Conservation (phyloP, 257 asterid genomes). For the Mentha longifolia region DNA sequence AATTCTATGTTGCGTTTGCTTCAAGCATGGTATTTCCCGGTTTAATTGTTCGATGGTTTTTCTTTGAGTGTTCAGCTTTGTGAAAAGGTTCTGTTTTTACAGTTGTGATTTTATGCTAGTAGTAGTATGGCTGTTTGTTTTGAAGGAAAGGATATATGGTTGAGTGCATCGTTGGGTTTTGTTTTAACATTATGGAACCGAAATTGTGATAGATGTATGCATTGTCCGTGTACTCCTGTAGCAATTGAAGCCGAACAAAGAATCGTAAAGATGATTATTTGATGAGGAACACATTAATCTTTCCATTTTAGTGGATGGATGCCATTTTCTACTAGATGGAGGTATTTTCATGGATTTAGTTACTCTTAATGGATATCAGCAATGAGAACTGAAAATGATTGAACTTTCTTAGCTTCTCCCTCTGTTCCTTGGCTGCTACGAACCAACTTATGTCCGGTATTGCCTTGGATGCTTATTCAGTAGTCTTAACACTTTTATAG, state of each 20-base stretch:
- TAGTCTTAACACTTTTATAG: background rate
- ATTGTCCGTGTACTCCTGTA: background rate
- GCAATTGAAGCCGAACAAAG: conserved; percentile 1
- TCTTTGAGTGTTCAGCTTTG: conserved; percentile 4
- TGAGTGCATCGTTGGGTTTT: background rate
- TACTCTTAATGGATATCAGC: background rate
- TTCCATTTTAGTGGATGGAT: background rate
- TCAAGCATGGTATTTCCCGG: conserved; percentile 5
- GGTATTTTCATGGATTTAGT: background rate
- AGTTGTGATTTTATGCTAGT: conserved; percentile 6
- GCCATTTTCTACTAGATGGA: background rate
- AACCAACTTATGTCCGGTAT: background rate
- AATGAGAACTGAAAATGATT: background rate
- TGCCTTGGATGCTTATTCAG: conserved; percentile 7
- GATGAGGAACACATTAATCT: background rate
- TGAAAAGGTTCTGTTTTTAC: background rate
- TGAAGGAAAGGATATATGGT: background rate
- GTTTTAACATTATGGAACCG: background rate
- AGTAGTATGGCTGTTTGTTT: background rate
- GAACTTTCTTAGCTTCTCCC: background rate
- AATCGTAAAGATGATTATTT: background rate
- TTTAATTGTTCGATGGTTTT: conserved; percentile 14
- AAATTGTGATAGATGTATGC: background rate
- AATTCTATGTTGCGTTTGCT: conserved; percentile 14
- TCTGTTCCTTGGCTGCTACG: background rate